Conservation (phyloP, 257 asterid genomes). For the Nicotiana benthamiana region DNA sequence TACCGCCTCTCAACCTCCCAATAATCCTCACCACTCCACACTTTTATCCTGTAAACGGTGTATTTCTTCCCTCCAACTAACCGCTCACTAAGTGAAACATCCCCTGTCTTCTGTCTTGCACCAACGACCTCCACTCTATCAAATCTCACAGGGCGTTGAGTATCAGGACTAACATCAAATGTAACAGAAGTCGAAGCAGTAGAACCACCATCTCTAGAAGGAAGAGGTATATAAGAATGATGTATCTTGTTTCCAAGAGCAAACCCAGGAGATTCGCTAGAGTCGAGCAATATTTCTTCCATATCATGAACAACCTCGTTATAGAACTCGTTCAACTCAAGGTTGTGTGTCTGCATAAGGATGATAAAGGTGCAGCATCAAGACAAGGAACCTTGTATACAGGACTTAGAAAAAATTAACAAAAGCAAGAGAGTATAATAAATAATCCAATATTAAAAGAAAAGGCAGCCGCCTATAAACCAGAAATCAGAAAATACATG, state of each 20-base stretch:
- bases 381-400: neutral
- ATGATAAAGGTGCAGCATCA: neutral
- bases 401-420: neutral
- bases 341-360: conserved; percentile 40
- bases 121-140: conserved; percentile 75
- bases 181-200: conserved; percentile 85
- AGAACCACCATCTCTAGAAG: conserved; percentile 82
- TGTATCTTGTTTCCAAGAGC: conserved; percentile 27
- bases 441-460: neutral
- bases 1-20: conserved; percentile 90
- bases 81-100: conserved; percentile 78
- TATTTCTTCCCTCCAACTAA: conserved; percentile 77
- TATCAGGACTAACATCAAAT: conserved; percentile 33
- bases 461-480: neutral
- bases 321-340: conserved; percentile 47
- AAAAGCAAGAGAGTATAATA: neutral
- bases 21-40: conserved; percentile 49
- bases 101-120: conserved; percentile 69
- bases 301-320: conserved; percentile 82
- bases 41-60: conserved; percentile 68
- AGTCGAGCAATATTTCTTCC: conserved; percentile 85
- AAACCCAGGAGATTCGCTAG: conserved; percentile 42
- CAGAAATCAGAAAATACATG: neutral
- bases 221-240: conserved; percentile 35
- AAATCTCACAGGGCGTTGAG: conserved; percentile 46